Evolutionary conservation across 2,329 filamentous ascomycete genomes (phyloP), one percentile per base, ranked within the genome.

Genomic region (Didymella exigua): DNA sequence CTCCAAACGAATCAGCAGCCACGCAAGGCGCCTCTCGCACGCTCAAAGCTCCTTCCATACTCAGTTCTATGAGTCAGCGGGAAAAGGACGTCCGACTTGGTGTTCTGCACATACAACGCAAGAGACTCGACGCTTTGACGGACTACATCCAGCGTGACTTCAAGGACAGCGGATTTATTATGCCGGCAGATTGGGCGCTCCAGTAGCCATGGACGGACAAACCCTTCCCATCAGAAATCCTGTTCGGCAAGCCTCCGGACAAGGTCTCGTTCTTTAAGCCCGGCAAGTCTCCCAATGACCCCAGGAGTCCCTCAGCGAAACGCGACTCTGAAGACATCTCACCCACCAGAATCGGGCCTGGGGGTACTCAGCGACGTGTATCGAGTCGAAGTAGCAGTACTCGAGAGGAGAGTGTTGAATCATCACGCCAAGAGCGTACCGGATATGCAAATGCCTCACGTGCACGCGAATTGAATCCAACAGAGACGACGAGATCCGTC

Each of bases 71-170:
- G 67, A 74, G 72, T 55, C 63, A 71, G 44, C 60, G 66, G n/a
- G 71, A 76, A 33, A 68, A 67, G 37, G 71, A 76, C 54, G 58
- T 76, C 54, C 66, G 68, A 33, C 59, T 69, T 9, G 77, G 77
- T 18, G 73, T 76, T 2, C 69, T 82, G n/a, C 76, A 78, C 31
- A 72, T 81, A 19, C 80, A 82, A 54, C 74, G 79, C 11, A 78
- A 75, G 65, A 80, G 80, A 66, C 57, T 81, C 21, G 79, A 81
- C 47, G 75, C 76, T 4, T 69, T 81, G 65, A 75, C 77, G 1
- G 70, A 73, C 23, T 78, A 76, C 33, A 75, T 81, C 9, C 63
- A 76, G 37, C 61, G 62, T 10, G 78, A 81, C 37, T 79, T 82
- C 46, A 70, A 78, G 38, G 66, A 70, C 21, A 77, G 75, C 33